Evolutionary conservation across 345 rosid genomes (phyloP), one percentile per base, ranked within the genome.

Genomic region (Lepidium sativum): DNA sequence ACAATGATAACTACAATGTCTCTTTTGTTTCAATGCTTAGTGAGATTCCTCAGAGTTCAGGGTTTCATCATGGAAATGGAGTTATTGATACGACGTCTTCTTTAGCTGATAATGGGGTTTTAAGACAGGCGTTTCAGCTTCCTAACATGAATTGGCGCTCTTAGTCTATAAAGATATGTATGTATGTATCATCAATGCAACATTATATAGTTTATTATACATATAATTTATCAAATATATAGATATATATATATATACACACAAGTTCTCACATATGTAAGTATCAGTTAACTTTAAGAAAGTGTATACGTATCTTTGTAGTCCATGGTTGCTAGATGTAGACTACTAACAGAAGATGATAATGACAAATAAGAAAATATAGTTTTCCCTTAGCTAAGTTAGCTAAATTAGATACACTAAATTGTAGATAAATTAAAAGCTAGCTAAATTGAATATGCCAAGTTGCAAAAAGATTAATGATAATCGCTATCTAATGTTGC

Each of bases 11-110:
- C 54, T 77, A 81, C 20, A 75, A 71, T 42, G 77, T 52, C 47
- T 86, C 92, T 31, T 83, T 86, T 57, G 84, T 81, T 61, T 77
- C 92, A 12, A 60, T 86, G 73, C 82, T 86, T 14, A 77, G 79
- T 47, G 88, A 81, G 60, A 64, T 83, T 52, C 91, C 88, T 6
- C 88, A 81, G 65, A 65, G 55, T 64, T 61, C 85, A 8, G 68
- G 76, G 25, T 77, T 78, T 71, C 79, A 83, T 44, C 79, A 83
- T 45, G 73, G 81, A n/a, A 79, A 75, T 29, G 76, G 76, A 57
- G 76, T 57, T 44, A 65, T 72, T 38, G 76, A 72, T 58, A 54
- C 75, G 11, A 63, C 63, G 34, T 71, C 70, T 23, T 34, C 78
- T 9, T 52, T 84, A 54, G 72, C 75, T 7, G 86, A 81, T 17